Base-by-base conservation (phyloP, 352 stramenopile genomes). In the Phytophthora melonis region DNA sequence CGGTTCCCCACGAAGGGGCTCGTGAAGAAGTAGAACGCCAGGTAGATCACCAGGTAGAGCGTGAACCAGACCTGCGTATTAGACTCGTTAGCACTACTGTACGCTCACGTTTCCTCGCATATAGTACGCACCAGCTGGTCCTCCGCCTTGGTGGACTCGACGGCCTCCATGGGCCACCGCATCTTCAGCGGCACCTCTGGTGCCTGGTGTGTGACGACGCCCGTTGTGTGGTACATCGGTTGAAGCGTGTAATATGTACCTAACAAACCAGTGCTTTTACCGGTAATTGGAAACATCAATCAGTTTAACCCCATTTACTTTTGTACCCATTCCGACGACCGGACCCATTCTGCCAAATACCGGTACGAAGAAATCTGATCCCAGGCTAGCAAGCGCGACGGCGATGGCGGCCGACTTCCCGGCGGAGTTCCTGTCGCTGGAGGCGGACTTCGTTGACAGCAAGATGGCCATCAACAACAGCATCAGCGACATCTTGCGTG, bases 1-100 rank as follows among this genome's bases (percentile, higher is more conserved):
- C 86, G 86, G 61, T 95, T 95, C 21, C 86, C 88, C 53, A 95
- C 86, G 68, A 96, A 96, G 5, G 90, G 90, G 57, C 88, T 95
- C 57, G 90, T 95, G 76, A 96, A 96, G 78, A 95, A 89, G 82
- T 96, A 96, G 73, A 96, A 96, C 32, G 90, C 91, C 25, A 94
- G 50, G 59, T 94, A 95, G 68, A 96, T 84, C 49, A 79, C 85
- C 57, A 84, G 80, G 63, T 92, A 96, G 63, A 96, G 82, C 58
- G 84, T 72, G 66, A 96, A 96, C 89, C 89, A 96, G 56, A 92
- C 77, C 89, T 96, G 55, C 11, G 67, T n/a, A 67, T 23, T 13
- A 43, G 32, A 63, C 19, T 16, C 13, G 39, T 71, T 54, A 76
- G 56, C 43, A 18, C 14, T 13, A 11, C 5, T 19, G 1, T 1